These are phyloP conservation scores for Xylaria sp. DNA, from an alignment of 2,329 filamentous ascomycete species.

Conservation along the genomic window DNA sequence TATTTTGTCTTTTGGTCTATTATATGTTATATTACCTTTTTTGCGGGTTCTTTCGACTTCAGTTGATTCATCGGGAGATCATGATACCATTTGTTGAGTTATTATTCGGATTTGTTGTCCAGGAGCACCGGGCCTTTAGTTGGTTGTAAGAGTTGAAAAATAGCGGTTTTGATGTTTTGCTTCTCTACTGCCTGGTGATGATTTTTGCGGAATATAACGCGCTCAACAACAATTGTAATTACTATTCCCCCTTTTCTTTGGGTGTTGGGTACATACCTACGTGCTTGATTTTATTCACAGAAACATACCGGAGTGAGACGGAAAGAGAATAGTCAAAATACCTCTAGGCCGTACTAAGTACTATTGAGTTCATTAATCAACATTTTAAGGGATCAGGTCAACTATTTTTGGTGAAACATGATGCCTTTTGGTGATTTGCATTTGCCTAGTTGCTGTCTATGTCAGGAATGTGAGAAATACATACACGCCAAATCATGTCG, in stretches of 20 bases:
- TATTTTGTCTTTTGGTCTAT: neutral
- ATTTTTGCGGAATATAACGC: neutral
- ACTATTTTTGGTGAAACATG: neutral
- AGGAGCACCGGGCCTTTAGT: neutral
- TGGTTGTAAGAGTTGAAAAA: neutral
- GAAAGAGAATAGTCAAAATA: neutral
- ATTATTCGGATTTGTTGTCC: neutral
- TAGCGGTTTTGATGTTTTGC: too few species aligned
- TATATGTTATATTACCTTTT: neutral
- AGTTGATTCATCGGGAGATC: slow-evolving; percentile 5
- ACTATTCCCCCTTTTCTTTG: too few species aligned
- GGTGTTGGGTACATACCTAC: too few species aligned
- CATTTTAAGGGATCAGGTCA: too few species aligned
- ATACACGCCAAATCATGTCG: neutral
- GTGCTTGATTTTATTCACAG: too few species aligned
- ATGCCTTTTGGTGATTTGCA: neutral
- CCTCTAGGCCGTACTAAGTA: neutral
- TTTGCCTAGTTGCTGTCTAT: neutral
- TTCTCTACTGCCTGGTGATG: neutral
- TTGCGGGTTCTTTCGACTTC: neutral
- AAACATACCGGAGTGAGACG: too few species aligned
- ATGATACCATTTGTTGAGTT: slow-evolving; percentile 29
- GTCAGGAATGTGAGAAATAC: neutral
- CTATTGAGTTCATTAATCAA: too few species aligned
- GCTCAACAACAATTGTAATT: neutral